phyloP scores from a whole-genome alignment of 352 stramenopile species.

The Globisporangium spiculum region DNA sequence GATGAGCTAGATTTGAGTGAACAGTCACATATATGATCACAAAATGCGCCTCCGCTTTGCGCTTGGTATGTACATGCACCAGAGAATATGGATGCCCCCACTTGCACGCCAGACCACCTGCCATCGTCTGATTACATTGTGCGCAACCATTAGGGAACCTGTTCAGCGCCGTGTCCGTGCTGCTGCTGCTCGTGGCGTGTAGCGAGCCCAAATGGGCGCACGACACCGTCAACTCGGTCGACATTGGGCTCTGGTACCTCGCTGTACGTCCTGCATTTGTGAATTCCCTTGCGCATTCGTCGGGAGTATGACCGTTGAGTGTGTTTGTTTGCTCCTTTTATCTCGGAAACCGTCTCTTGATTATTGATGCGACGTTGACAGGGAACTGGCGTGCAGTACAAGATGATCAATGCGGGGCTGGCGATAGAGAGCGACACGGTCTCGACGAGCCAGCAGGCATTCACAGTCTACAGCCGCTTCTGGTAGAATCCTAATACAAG shows the following conservation, averaged over 20 bases:
- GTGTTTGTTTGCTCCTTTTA: neutral
- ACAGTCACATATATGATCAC: neutral
- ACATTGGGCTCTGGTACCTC: slow-evolving; percentile 72
- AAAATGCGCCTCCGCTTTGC: slow-evolving; percentile 39
- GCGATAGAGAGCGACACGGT: slow-evolving; percentile 33
- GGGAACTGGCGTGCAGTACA: slow-evolving; percentile 75
- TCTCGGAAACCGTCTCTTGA: neutral
- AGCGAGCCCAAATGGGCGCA: slow-evolving; percentile 50
- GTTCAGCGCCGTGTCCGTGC: slow-evolving; percentile 40
- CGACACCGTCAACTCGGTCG: slow-evolving; percentile 68
- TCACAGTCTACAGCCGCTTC: slow-evolving; percentile 33
- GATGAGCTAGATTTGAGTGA: neutral
- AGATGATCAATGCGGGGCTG: slow-evolving; percentile 74
- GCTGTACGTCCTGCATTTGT: slow-evolving; percentile 27
- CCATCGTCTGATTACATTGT: too few relatives aligned
- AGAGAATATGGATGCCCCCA: neutral
- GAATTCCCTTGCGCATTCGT: neutral
- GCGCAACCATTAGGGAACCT: slow-evolving; percentile 26
- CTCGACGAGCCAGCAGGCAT: slow-evolving; percentile 17
- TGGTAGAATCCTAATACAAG: slow-evolving; percentile 25
- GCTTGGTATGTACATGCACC: slow-evolving; percentile 24
- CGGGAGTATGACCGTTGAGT: too few relatives aligned
- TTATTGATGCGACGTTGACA: slow-evolving; percentile 15
- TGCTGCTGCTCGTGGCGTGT: slow-evolving; percentile 50
- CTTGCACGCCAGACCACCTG: too few relatives aligned